A percentile compares a stretch with the other conserved stretches of the same genome.
Evolutionary conservation across 257 asterid genomes (phyloP).

Genomic region (Buddleja alternifolia): DNA sequence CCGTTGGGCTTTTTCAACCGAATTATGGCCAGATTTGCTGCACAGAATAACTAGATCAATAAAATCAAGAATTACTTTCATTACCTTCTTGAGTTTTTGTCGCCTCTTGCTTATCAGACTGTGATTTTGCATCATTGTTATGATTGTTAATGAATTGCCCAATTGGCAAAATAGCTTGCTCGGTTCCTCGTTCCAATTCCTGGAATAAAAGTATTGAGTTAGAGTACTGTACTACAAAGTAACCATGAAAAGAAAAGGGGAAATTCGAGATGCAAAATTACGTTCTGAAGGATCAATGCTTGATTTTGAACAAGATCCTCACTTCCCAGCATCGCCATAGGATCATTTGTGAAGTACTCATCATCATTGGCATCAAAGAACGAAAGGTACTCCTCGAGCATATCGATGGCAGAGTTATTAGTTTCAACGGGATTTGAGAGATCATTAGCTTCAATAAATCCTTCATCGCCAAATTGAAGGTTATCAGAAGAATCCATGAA

Average conservation of each 20-base stretch:
- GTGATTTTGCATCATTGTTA: constrained; percentile 24
- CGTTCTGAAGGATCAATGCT: constrained; percentile 44
- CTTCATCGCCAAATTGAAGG: constrained; percentile 50
- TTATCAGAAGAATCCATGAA: constrained; percentile 51
- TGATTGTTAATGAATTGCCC: constrained; percentile 31
- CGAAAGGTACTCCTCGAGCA: constrained; percentile 64
- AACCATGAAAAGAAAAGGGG: background rate
- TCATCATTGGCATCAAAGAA: constrained; percentile 58
- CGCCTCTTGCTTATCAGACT: constrained; percentile 37
- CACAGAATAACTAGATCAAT: background rate
- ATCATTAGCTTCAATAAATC: constrained; percentile 73
- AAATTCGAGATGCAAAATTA: constrained; percentile 28
- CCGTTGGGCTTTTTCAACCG: too few relatives aligned
- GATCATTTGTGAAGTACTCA: constrained; percentile 40
- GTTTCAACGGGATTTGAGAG: constrained; percentile 51
- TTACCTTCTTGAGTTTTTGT: constrained; percentile 57
- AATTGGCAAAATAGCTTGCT: constrained; percentile 30
- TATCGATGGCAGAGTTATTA: constrained; percentile 44
- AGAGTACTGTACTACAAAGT: constrained; percentile 8
- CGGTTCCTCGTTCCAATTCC: constrained; percentile 41
- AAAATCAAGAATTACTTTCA: background rate
- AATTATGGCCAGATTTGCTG: background rate
- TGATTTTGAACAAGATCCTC: constrained; percentile 42
- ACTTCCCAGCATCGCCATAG: constrained; percentile 38
- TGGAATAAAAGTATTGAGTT: constrained; percentile 26